These are phyloP conservation scores for Paralagenidium karlingii DNA, from an alignment of 352 stramenopile genomes.

Conservation along the genomic window DNA sequence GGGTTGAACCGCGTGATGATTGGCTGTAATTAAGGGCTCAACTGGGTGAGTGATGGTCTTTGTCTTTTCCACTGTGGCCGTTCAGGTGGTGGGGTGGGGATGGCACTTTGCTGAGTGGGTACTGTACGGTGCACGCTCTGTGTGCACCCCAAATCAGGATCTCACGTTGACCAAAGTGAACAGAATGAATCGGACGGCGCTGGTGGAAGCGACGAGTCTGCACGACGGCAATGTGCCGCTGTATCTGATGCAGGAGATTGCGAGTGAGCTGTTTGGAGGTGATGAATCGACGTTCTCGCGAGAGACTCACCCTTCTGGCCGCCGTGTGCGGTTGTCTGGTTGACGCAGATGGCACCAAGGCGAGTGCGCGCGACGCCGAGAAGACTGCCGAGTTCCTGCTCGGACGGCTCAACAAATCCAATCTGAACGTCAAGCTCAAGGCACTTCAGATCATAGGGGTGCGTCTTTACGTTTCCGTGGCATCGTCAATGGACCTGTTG, in stretches of 20 bases:
- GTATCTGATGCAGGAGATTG: slow-evolving; percentile 80
- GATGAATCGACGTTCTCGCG: too few species aligned
- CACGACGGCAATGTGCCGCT: slow-evolving; percentile 69
- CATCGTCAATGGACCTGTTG: not conserved
- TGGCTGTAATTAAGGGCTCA: too few species aligned
- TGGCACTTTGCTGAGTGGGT: too few species aligned
- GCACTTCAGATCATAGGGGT: slow-evolving; percentile 7
- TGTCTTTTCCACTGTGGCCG: too few species aligned
- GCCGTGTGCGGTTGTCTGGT: too few species aligned
- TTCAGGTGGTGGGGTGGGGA: too few species aligned
- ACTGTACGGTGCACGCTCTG: too few species aligned
- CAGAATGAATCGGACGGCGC: slow-evolving; percentile 63
- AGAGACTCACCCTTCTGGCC: not conserved
- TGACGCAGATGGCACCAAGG: not conserved
- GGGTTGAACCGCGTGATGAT: too few species aligned
- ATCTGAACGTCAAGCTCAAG: slow-evolving; percentile 8
- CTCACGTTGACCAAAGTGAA: not conserved
- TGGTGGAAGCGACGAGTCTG: slow-evolving; percentile 73
- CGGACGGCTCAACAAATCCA: slow-evolving; percentile 4
- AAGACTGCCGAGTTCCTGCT: slow-evolving; percentile 8
- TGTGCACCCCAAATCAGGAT: too few species aligned
- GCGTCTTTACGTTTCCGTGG: not conserved
- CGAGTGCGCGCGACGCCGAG: slow-evolving; percentile 1
- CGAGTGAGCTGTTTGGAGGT: slow-evolving; percentile 38
- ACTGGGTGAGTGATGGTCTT: too few species aligned